These are phyloP conservation scores for Ophiognomonia clavigignenti-juglandacearum DNA, from an alignment of 2,329 filamentous ascomycete genomes.

Conservation along the genomic window DNA sequence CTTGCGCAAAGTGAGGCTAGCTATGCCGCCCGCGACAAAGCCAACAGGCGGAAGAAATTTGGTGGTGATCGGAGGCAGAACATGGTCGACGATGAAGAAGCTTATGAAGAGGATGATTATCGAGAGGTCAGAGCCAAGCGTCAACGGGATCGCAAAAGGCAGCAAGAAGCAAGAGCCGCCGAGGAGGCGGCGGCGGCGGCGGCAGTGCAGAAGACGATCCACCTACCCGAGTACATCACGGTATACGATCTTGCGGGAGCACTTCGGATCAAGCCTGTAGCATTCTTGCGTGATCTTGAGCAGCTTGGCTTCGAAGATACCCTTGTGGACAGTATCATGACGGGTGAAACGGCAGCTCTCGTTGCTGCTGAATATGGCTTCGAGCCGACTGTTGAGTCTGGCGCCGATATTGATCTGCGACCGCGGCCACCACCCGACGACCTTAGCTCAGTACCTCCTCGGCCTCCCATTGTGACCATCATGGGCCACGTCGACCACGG, in stretches of 20 bases:
- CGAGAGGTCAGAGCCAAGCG: constrained; percentile 32
- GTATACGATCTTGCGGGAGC: constrained; percentile 76
- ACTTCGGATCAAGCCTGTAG: constrained; percentile 63
- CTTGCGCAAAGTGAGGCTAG: background rate
- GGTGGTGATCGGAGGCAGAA: constrained; percentile 2
- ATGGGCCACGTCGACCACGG: constrained; percentile 99
- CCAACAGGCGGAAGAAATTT: constrained; percentile 5
- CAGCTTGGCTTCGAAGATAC: constrained; percentile 88
- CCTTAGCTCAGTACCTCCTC: constrained; percentile 59
- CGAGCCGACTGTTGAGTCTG: constrained; percentile 71
- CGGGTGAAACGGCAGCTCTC: constrained; percentile 82
- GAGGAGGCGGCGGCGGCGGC: constrained; percentile 30
- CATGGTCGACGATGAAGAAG: constrained; percentile 31
- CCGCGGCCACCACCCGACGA: constrained; percentile 66
- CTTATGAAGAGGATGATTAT: constrained; percentile 32
- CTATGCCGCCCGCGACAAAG: background rate
- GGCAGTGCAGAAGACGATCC: constrained; percentile 50
- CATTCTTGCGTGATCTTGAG: constrained; percentile 71
- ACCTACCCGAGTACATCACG: constrained; percentile 86
- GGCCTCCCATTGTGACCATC: constrained; percentile 94
- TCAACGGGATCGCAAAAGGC: constrained; percentile 35
- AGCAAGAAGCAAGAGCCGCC: constrained; percentile 36
- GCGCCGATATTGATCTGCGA: constrained; percentile 63
- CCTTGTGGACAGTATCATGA: constrained; percentile 77
- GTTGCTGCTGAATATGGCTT: constrained; percentile 92